Conservation (phyloP, 257 asterid species). For the Verbascum thapsus region DNA sequence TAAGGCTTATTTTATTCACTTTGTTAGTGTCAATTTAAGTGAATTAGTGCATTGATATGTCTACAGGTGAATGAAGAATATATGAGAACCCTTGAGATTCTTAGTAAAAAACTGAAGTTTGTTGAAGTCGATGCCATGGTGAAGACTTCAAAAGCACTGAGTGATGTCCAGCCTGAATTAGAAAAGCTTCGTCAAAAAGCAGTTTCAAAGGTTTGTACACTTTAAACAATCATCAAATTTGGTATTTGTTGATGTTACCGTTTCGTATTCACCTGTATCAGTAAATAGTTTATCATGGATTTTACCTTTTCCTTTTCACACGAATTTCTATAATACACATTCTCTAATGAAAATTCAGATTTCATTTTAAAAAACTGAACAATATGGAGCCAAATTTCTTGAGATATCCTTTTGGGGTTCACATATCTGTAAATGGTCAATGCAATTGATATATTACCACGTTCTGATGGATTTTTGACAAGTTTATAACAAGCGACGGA, state of each 20-base stretch:
- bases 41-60: slow-evolving; percentile 30
- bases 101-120: slow-evolving; percentile 86
- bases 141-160: slow-evolving; percentile 82
- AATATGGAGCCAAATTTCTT: too few species aligned
- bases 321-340: too few species aligned
- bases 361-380: too few species aligned
- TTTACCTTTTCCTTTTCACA: background rate
- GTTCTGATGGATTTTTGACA: slow-evolving; percentile 1
- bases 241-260: slow-evolving; percentile 9
- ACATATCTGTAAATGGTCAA: slow-evolving; percentile 9
- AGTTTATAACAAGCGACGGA: slow-evolving; percentile 8
- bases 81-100: slow-evolving; percentile 82
- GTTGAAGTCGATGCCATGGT: slow-evolving; percentile 76
- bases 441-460: slow-evolving; percentile 13
- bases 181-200: slow-evolving; percentile 98
- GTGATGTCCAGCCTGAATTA: slow-evolving; percentile 93
- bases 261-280: slow-evolving; percentile 5
- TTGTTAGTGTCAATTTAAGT: slow-evolving; percentile 27
- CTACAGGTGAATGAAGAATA: slow-evolving; percentile 92
- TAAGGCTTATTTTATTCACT: slow-evolving; percentile 13
- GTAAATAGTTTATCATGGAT: slow-evolving; percentile 11
- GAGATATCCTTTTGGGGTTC: slow-evolving; percentile 6
- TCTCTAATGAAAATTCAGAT: too few species aligned
- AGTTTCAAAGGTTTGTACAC: slow-evolving; percentile 76
- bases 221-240: slow-evolving; percentile 17